phyloP scores from a whole-genome alignment of 2,329 filamentous ascomycete genomes.

The Septoria petroselini region DNA sequence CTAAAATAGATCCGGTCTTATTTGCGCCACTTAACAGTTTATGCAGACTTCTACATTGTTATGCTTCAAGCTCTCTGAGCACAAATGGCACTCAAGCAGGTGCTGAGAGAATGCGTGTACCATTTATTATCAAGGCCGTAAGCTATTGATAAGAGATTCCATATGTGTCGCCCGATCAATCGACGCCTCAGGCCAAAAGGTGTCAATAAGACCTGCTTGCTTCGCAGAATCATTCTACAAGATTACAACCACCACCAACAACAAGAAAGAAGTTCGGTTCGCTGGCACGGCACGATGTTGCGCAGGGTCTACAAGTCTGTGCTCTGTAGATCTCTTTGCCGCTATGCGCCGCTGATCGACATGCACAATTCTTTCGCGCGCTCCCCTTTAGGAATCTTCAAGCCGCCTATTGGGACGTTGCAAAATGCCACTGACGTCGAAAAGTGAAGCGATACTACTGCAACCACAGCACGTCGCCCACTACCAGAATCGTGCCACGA shows the following conservation, averaged over 20 bases:
- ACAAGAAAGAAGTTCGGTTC: background rate
- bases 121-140: background rate
- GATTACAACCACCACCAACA: background rate
- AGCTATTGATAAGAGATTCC: background rate
- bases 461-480: background rate
- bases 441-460: background rate
- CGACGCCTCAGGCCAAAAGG: background rate
- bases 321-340: background rate
- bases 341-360: background rate
- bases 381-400: background rate
- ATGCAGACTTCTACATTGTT: background rate
- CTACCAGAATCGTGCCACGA: background rate
- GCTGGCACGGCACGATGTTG: background rate
- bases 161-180: background rate
- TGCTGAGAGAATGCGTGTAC: background rate
- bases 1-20: background rate
- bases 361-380: background rate
- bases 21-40: background rate
- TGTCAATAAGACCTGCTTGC: background rate
- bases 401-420: background rate
- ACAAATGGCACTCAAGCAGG: background rate
- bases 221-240: background rate
- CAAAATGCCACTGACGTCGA: background rate
- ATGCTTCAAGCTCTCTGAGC: background rate
- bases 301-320: background rate